Conservation (phyloP, 2,329 filamentous ascomycete species). For the Decorospora gaudefroyi region DNA sequence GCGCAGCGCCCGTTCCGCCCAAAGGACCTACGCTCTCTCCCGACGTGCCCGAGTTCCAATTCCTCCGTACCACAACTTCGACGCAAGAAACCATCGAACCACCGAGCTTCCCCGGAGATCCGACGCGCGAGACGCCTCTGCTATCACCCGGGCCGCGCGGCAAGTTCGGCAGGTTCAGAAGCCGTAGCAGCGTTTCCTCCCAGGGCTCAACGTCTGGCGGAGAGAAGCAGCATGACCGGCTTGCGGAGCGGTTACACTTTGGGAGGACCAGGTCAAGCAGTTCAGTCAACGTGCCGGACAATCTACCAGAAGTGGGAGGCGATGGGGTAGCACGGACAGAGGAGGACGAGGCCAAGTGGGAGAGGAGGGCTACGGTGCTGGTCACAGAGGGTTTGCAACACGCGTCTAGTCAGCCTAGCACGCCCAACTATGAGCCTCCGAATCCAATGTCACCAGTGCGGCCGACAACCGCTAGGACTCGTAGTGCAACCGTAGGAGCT, state of each 20-base stretch:
- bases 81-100: conserved; percentile 78
- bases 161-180: conserved; percentile 40
- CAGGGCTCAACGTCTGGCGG: conserved; percentile 16
- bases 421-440: conserved; percentile 32
- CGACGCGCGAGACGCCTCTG: conserved; percentile 34
- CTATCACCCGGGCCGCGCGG: conserved; percentile 37
- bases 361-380: conserved; percentile 87
- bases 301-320: conserved; percentile 75
- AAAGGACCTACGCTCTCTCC: conserved; percentile 34
- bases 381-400: conserved; percentile 62
- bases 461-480: conserved; percentile 26
- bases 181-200: conserved; percentile 42
- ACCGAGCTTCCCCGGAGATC: conserved; percentile 58
- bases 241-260: conserved; percentile 75
- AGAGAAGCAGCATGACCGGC: conserved; percentile 42
- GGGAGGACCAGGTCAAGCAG: conserved; percentile 58
- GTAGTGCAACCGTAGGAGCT: conserved; percentile 46
- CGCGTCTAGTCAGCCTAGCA: conserved; percentile 33
- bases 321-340: conserved; percentile 47
- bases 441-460: conserved; percentile 22
- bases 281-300: conserved; percentile 74
- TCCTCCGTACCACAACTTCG: conserved; percentile 82
- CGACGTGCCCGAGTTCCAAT: conserved; percentile 67
- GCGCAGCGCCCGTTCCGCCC: conserved; percentile 35
- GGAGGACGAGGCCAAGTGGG: conserved; percentile 72